Conservation (phyloP, 2,329 filamentous ascomycete genomes). For the Scedosporium aurantiacum region DNA sequence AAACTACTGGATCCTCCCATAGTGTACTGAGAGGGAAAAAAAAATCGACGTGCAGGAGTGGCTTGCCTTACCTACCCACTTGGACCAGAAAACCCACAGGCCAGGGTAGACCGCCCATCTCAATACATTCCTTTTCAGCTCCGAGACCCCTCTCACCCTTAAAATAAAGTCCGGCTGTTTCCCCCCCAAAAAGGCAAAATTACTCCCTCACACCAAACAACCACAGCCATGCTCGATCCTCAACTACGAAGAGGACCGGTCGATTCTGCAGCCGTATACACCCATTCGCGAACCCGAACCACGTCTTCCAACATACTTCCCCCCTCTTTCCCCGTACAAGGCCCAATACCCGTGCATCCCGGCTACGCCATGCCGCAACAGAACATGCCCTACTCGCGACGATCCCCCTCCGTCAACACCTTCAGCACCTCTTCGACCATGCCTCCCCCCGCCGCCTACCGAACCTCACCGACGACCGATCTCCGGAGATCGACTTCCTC, state of each 20-base stretch:
- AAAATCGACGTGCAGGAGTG: not conserved
- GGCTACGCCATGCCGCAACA: slow-evolving; percentile 8
- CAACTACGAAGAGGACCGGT: slow-evolving; percentile 15
- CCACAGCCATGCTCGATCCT: slow-evolving; percentile 9
- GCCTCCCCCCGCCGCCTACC: slow-evolving; percentile 45
- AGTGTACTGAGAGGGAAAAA: not conserved
- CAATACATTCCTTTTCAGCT: not conserved
- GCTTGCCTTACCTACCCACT: not conserved
- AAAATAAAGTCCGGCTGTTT: not conserved
- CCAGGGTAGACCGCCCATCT: not conserved
- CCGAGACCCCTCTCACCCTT: not conserved
- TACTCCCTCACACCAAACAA: not conserved
- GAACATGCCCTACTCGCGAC: slow-evolving; percentile 12
- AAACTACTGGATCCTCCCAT: not conserved
- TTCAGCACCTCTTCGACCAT: slow-evolving; percentile 63
- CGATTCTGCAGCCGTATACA: slow-evolving; percentile 26
- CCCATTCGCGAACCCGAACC: slow-evolving; percentile 45
- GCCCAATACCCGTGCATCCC: slow-evolving; percentile 8
- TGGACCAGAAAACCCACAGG: not conserved
- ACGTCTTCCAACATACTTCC: slow-evolving; percentile 45
- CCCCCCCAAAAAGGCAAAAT: not conserved
- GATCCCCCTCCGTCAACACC: slow-evolving; percentile 55
- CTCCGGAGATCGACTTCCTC: slow-evolving; percentile 71
- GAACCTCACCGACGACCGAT: slow-evolving; percentile 44
- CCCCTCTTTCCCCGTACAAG: slow-evolving; percentile 11